A percentile compares a stretch with the other conserved stretches of the same genome.
phyloP scores from a whole-genome alignment of 768 basidiomycete genomes.

The Calvatia gigantea region DNA sequence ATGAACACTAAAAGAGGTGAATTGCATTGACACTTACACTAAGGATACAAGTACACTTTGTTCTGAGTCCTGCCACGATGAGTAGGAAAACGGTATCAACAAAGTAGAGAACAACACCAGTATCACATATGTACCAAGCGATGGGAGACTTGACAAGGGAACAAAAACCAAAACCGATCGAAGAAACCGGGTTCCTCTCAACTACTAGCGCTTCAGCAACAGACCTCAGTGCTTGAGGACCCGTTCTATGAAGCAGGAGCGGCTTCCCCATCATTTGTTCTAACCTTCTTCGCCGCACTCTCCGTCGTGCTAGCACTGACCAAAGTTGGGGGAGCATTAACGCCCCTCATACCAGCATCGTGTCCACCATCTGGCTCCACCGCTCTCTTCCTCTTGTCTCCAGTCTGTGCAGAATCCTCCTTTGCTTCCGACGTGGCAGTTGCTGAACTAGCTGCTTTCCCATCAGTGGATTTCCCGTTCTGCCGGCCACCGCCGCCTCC shows the following conservation, averaged over 20 bases:
- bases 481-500: slow-evolving; percentile 38
- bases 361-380: slow-evolving; percentile 79
- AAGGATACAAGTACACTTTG: slow-evolving; percentile 6
- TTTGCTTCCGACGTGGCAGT: slow-evolving; percentile 10
- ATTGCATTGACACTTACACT: not conserved
- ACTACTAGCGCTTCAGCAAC: not conserved
- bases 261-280: slow-evolving; percentile 32
- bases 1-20: not conserved
- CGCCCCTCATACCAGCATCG: slow-evolving; percentile 62
- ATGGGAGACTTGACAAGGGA: not conserved
- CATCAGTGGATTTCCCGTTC: slow-evolving; percentile 31
- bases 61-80: not conserved
- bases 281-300: slow-evolving; percentile 39
- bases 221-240: not conserved
- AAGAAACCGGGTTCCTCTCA: not conserved
- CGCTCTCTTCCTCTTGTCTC: slow-evolving; percentile 75
- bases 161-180: not conserved
- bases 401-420: slow-evolving; percentile 41
- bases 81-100: not conserved
- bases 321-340: slow-evolving; percentile 50
- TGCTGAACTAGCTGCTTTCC: slow-evolving; percentile 29
- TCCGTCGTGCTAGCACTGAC: slow-evolving; percentile 21
- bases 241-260: not conserved
- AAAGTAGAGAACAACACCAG: not conserved
- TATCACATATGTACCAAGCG: not conserved